A percentile compares a stretch with the other conserved stretches of the same genome.
phyloP scores from a whole-genome alignment of 441 rosid species.

The Breynia disticha region DNA sequence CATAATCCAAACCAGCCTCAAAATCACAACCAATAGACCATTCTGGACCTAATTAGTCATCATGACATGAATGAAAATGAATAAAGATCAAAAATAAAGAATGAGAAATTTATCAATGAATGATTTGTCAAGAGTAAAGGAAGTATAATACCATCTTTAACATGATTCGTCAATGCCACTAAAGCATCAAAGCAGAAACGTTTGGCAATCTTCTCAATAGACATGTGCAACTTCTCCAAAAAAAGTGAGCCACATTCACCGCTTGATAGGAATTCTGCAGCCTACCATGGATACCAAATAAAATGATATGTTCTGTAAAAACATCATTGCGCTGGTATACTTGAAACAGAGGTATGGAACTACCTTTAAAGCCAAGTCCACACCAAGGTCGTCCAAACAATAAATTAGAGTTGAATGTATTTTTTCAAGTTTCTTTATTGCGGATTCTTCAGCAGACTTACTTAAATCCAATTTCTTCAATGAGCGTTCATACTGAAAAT shows the following conservation, averaged over 20 bases:
- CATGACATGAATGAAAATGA: constrained; percentile 5
- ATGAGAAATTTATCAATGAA: constrained; percentile 2
- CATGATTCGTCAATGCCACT: constrained; percentile 25
- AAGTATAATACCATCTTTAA: constrained; percentile 46
- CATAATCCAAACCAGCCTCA: constrained; percentile 30
- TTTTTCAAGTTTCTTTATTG: constrained; percentile 32
- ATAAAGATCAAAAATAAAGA: constrained; percentile 1
- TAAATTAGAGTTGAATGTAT: constrained; percentile 37
- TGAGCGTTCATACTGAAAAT: constrained; percentile 41
- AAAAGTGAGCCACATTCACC: constrained; percentile 32
- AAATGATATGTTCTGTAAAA: constrained; percentile 1
- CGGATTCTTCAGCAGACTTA: constrained; percentile 23
- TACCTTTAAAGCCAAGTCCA: constrained; percentile 81
- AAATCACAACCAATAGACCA: constrained; percentile 35
- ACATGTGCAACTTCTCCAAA: constrained; percentile 34
- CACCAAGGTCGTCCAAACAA: constrained; percentile 70
- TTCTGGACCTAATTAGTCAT: constrained; percentile 21
- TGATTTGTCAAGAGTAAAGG: constrained; percentile 9
- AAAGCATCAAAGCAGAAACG: constrained; percentile 43
- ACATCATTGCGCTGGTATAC: neutral
- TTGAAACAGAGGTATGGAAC: constrained; percentile 4
- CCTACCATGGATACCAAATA: constrained; percentile 35
- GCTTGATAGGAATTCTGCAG: constrained; percentile 50
- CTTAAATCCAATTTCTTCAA: constrained; percentile 36
- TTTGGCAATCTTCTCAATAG: constrained; percentile 32